phyloP scores from a whole-genome alignment of 179 eudicot species.

The Heliamphora pulchella region DNA sequence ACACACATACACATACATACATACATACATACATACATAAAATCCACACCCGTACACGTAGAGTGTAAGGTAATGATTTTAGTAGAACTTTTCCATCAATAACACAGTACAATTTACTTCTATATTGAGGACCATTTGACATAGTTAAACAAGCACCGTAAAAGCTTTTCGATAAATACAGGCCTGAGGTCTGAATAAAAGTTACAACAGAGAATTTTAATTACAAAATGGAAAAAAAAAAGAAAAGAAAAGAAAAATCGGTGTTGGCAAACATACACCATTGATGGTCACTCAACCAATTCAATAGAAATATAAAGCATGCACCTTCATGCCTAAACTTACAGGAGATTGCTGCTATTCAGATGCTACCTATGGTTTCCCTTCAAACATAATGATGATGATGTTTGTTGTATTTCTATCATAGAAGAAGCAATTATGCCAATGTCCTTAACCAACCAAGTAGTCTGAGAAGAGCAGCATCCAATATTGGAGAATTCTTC shows the following conservation, averaged over 20 bases:
- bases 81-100: not conserved
- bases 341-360: not conserved
- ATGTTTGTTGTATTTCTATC: not conserved
- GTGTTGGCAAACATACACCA: not conserved
- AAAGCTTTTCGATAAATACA: not conserved
- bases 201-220: not conserved
- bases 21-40: no score
- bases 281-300: not conserved
- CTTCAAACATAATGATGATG: not conserved
- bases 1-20: no score
- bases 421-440: conserved; percentile 37
- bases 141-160: not conserved
- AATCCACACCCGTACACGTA: not conserved
- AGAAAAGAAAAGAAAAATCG: not conserved
- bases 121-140: not conserved
- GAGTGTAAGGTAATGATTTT: not conserved
- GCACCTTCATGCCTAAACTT: conserved; percentile 7
- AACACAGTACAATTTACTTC: not conserved
- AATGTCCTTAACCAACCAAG: conserved; percentile 92
- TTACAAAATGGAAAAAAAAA: not conserved
- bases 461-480: conserved; percentile 74
- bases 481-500: conserved; percentile 64
- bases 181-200: not conserved
- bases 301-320: not conserved
- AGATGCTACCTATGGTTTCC: not conserved